Percentiles rank a stretch among this genome's conserved stretches.
Evolutionary conservation across 2,329 filamentous ascomycete species (phyloP).

Genomic region (Samsoniella hepiali): DNA sequence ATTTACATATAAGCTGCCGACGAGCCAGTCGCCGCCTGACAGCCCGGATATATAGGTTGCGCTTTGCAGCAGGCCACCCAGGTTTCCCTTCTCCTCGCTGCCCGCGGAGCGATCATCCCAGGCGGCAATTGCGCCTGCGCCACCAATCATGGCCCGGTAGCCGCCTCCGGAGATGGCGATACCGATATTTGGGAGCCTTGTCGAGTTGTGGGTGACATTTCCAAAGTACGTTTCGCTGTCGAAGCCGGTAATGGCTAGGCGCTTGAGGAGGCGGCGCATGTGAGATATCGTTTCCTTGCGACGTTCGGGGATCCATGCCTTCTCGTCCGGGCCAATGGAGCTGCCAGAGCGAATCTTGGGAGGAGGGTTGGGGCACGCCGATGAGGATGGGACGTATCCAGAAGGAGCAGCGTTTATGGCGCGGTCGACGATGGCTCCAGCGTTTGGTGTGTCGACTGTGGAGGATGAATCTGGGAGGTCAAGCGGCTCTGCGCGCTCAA

Average conservation of each 20-base stretch:
- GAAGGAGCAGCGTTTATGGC: constrained; percentile 12
- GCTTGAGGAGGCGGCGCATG: constrained; percentile 65
- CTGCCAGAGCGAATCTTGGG: constrained; percentile 17
- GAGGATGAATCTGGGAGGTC: neutral
- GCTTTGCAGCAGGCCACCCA: constrained; percentile 78
- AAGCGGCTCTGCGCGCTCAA: neutral
- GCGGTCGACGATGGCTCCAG: constrained; percentile 1
- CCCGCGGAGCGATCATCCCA: constrained; percentile 68
- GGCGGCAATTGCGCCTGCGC: constrained; percentile 73
- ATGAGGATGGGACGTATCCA: constrained; percentile 7
- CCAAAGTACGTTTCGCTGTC: constrained; percentile 68
- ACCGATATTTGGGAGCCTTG: constrained; percentile 51
- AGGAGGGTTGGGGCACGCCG: constrained; percentile 11
- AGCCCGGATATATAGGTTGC: constrained; percentile 78
- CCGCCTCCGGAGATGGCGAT: constrained; percentile 81
- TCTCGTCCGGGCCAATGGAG: constrained; percentile 14
- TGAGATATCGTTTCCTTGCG: constrained; percentile 66
- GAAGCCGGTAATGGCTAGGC: constrained; percentile 67
- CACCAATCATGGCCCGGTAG: constrained; percentile 79
- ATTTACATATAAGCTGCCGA: constrained; percentile 71
- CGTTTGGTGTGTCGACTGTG: neutral
- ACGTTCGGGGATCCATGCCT: constrained; percentile 62
- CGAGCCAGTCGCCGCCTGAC: constrained; percentile 76
- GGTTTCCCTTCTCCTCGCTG: constrained; percentile 52
- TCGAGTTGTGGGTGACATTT: constrained; percentile 62